A percentile compares a stretch with the other conserved stretches of the same genome.
phyloP scores from a whole-genome alignment of 1,139 yeast species.

The Lodderomyces metapsilosis region DNA sequence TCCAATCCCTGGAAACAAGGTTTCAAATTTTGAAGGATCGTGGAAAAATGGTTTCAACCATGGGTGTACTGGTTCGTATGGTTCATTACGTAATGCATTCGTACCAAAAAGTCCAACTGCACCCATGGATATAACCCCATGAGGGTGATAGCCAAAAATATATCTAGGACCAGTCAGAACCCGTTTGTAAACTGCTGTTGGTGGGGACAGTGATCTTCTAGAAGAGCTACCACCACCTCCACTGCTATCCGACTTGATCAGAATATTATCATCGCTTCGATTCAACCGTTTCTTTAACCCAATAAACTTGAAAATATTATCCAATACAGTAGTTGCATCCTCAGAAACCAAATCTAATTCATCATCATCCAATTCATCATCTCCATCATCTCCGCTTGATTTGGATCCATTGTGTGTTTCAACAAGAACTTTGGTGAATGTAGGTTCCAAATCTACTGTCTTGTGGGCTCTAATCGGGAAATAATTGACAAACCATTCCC shows the following conservation, averaged over 20 bases:
- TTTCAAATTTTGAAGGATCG: slow-evolving; percentile 40
- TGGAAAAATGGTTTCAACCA: slow-evolving; percentile 51
- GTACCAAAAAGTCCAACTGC: slow-evolving; percentile 85
- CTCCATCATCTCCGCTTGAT: slow-evolving; percentile 5
- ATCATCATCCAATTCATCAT: slow-evolving; percentile 26
- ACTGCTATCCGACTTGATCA: neutral
- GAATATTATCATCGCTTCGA: slow-evolving; percentile 15
- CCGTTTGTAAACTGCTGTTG: slow-evolving; percentile 20
- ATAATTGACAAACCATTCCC: slow-evolving; percentile 75
- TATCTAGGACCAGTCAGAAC: slow-evolving; percentile 71
- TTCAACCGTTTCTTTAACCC: slow-evolving; percentile 43
- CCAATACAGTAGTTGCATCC: slow-evolving; percentile 36
- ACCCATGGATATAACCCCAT: slow-evolving; percentile 93
- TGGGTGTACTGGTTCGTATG: slow-evolving; percentile 47
- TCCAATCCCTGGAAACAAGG: slow-evolving; percentile 76
- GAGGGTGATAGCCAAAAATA: slow-evolving; percentile 94
- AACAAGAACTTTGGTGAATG: slow-evolving; percentile 47
- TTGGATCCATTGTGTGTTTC: slow-evolving; percentile 23
- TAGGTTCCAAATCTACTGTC: slow-evolving; percentile 70
- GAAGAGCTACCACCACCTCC: neutral
- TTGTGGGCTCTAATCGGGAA: slow-evolving; percentile 80
- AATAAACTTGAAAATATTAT: slow-evolving; percentile 34
- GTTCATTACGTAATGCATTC: slow-evolving; percentile 59
- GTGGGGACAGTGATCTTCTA: slow-evolving; percentile 5
- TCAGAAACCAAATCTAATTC: slow-evolving; percentile 47